Percentiles rank a stretch among this genome's conserved stretches.
phyloP scores from a whole-genome alignment of 371 early-diverging fungal species.

The Mucor lusitanicus region DNA sequence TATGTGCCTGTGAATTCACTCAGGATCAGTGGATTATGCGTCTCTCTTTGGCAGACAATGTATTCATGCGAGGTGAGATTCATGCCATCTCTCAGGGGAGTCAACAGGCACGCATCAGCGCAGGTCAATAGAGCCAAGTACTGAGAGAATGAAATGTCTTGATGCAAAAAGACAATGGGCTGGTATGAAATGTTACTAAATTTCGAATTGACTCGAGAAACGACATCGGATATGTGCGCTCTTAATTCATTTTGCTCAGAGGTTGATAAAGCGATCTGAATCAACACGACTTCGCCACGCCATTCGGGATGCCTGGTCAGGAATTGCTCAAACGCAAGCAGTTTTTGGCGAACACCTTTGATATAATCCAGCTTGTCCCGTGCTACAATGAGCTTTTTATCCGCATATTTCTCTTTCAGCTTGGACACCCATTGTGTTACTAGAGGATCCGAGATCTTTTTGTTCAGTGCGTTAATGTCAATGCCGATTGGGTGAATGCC shows the following conservation, averaged over 20 bases:
- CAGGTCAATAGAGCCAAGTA: slow-evolving; percentile 89
- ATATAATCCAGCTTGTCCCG: slow-evolving; percentile 98
- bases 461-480: slow-evolving; percentile 60
- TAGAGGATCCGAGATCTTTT: slow-evolving; percentile 63
- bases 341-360: slow-evolving; percentile 97
- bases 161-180: slow-evolving; percentile 92
- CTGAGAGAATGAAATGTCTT: slow-evolving; percentile 84
- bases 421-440: slow-evolving; percentile 75
- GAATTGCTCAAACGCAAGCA: slow-evolving; percentile 94
- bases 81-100: slow-evolving; percentile 96
- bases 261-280: slow-evolving; percentile 72
- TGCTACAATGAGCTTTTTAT: slow-evolving; percentile 87
- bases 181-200: slow-evolving; percentile 92
- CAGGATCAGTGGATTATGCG: slow-evolving; percentile 83
- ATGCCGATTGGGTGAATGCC: slow-evolving; percentile 95
- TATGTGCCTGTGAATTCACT: slow-evolving; percentile 97
- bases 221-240: slow-evolving; percentile 83
- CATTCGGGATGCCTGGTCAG: slow-evolving; percentile 88
- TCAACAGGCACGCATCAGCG: slow-evolving; percentile 92
- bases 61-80: slow-evolving; percentile 97
- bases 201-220: slow-evolving; percentile 88
- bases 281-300: slow-evolving; percentile 79
- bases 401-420: slow-evolving; percentile 78
- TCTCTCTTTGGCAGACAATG: slow-evolving; percentile 87
- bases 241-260: slow-evolving; percentile 74